Evolutionary conservation across 1,284 basidiomycete species (phyloP).

Genomic region (Puccinia triticina): DNA sequence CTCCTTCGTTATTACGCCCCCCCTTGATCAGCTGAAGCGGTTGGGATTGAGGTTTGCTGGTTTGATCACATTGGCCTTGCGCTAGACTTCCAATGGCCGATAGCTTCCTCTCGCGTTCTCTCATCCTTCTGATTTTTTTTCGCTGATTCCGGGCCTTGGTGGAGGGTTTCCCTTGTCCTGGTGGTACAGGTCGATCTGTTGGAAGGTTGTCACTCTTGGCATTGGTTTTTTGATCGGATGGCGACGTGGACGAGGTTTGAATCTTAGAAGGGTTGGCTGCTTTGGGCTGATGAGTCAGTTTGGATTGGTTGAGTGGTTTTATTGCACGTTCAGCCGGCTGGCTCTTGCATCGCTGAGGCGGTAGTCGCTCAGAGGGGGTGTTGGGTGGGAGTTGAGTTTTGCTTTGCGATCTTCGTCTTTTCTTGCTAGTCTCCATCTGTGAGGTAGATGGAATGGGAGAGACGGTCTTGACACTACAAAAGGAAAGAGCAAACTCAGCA

Average conservation of each 20-base stretch:
- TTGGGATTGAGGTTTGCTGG: background rate
- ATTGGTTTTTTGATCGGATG: background rate
- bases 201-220: background rate
- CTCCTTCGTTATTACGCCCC: background rate
- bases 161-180: conserved; percentile 33
- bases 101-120: conserved; percentile 15
- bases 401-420: conserved; percentile 29
- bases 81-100: background rate
- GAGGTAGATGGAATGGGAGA: background rate
- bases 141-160: conserved; percentile 43
- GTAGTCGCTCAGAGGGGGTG: background rate
- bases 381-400: background rate
- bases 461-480: conserved; percentile 12
- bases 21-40: background rate
- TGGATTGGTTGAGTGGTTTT: conserved; percentile 2
- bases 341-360: conserved; percentile 19
- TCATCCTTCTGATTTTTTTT: conserved; percentile 7
- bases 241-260: background rate
- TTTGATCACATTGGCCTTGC: conserved; percentile 4
- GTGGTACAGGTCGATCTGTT: conserved; percentile 12
- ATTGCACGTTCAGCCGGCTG: conserved; percentile 16
- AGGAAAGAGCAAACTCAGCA: background rate
- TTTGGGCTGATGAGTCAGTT: background rate
- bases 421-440: conserved; percentile 16
- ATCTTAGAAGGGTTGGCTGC: background rate